These are phyloP conservation scores for Bruguiera gymnorhiza DNA, from an alignment of 345 rosid genomes.

Conservation along the genomic window DNA sequence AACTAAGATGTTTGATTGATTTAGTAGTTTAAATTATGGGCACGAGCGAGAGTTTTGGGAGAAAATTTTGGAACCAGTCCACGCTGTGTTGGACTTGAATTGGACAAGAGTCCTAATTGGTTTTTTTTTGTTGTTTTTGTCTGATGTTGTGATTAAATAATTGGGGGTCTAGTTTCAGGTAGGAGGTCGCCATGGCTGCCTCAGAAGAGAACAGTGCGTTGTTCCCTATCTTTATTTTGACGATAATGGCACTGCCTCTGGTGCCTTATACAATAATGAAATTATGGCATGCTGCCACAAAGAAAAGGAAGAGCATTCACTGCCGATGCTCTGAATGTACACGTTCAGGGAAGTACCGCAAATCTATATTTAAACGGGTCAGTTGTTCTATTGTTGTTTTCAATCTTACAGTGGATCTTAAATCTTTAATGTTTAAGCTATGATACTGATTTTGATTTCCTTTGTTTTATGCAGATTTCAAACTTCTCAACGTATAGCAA, in stretches of 20 bases:
- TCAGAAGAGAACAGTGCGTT: slow-evolving; percentile 80
- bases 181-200: slow-evolving; percentile 59
- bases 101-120: not conserved
- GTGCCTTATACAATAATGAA: slow-evolving; percentile 82
- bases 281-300: slow-evolving; percentile 67
- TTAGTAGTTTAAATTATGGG: too few species aligned
- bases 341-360: slow-evolving; percentile 80
- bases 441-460: not conserved
- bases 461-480: slow-evolving; percentile 57
- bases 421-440: too few species aligned
- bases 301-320: slow-evolving; percentile 65
- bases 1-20: too few species aligned
- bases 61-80: too few species aligned
- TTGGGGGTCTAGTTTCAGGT: not conserved
- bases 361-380: slow-evolving; percentile 77
- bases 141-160: not conserved
- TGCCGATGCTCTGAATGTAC: slow-evolving; percentile 81
- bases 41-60: too few species aligned
- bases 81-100: not conserved
- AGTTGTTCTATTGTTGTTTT: slow-evolving; percentile 3
- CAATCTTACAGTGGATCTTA: not conserved
- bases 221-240: slow-evolving; percentile 95
- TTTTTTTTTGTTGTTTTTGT: slow-evolving; percentile 1
- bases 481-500: slow-evolving; percentile 92
- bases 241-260: slow-evolving; percentile 87